Evolutionary conservation across 768 basidiomycete species (phyloP).

Genomic region (Rickenella mellea): DNA sequence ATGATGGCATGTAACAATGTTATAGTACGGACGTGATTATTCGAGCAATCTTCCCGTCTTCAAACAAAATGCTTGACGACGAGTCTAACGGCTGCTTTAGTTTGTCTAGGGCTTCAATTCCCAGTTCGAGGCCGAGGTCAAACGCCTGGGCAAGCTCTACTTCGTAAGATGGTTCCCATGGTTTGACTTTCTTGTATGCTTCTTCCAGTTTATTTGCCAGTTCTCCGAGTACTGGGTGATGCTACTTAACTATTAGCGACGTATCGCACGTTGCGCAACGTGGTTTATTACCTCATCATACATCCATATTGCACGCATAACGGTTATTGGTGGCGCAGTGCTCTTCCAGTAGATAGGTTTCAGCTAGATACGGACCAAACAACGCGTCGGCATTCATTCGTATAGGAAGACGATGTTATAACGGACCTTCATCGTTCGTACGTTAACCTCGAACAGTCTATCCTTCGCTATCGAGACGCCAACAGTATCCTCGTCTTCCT

Average conservation of each 20-base stretch:
- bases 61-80: conserved; percentile 23
- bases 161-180: conserved; percentile 26
- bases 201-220: conserved; percentile 26
- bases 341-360: conserved; percentile 31
- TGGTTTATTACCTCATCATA: conserved; percentile 19
- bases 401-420: neutral
- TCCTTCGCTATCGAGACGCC: conserved; percentile 16
- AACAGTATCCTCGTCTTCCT: conserved; percentile 9
- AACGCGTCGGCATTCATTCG: neutral
- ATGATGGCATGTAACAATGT: neutral
- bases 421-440: conserved; percentile 15
- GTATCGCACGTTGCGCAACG: neutral
- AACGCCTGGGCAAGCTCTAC: conserved; percentile 27
- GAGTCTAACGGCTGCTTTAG: conserved; percentile 14
- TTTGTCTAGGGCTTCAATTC: conserved; percentile 26
- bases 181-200: conserved; percentile 21
- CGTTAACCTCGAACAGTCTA: conserved; percentile 19
- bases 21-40: conserved; percentile 22
- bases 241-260: conserved; percentile 8
- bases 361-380: conserved; percentile 10
- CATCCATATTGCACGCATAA: conserved; percentile 29
- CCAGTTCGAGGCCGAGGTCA: no score
- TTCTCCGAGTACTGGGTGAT: conserved; percentile 25
- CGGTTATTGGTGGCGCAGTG: conserved; percentile 23
- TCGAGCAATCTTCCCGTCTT: conserved; percentile 24